phyloP scores from a whole-genome alignment of 1,139 yeast genomes.

The Candida sp. region DNA sequence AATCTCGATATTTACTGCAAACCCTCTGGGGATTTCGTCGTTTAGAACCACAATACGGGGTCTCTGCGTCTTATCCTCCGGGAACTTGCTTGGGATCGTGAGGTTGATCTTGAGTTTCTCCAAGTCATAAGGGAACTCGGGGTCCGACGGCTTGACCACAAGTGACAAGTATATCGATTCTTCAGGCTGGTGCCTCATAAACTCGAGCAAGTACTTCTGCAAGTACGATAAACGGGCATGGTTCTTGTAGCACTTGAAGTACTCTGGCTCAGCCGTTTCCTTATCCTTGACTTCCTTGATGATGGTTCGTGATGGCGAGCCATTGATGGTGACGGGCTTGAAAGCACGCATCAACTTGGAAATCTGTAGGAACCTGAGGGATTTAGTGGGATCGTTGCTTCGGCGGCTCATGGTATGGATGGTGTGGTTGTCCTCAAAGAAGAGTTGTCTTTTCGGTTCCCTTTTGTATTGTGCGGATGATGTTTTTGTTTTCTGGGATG shows the following conservation, averaged over 20 bases:
- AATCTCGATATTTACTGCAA: conserved; percentile 63
- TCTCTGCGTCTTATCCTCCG: conserved; percentile 32
- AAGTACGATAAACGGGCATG: conserved; percentile 15
- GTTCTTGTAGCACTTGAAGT: conserved; percentile 14
- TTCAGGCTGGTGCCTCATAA: conserved; percentile 20
- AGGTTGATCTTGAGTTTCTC: conserved; percentile 54
- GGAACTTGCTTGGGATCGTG: conserved; percentile 60
- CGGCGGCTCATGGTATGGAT: neutral
- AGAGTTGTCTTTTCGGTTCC: too few species aligned
- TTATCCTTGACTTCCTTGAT: conserved; percentile 18
- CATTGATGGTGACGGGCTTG: conserved; percentile 39
- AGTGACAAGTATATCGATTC: conserved; percentile 37
- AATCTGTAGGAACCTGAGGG: conserved; percentile 24
- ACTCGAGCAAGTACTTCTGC: conserved; percentile 20
- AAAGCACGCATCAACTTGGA: conserved; percentile 30
- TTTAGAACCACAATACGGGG: conserved; percentile 61
- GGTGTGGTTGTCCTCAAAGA: too few species aligned
- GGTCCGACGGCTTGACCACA: conserved; percentile 62
- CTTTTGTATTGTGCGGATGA: too few species aligned
- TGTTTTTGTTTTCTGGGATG: too few species aligned
- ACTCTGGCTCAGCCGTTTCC: conserved; percentile 12
- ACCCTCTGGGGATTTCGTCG: conserved; percentile 75
- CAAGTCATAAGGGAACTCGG: conserved; percentile 74
- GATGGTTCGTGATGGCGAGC: conserved; percentile 25
- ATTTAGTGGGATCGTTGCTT: conserved; percentile 18